Evolutionary conservation across 805 yeast species (phyloP).

Genomic region (Metschnikowia lochheadii): DNA sequence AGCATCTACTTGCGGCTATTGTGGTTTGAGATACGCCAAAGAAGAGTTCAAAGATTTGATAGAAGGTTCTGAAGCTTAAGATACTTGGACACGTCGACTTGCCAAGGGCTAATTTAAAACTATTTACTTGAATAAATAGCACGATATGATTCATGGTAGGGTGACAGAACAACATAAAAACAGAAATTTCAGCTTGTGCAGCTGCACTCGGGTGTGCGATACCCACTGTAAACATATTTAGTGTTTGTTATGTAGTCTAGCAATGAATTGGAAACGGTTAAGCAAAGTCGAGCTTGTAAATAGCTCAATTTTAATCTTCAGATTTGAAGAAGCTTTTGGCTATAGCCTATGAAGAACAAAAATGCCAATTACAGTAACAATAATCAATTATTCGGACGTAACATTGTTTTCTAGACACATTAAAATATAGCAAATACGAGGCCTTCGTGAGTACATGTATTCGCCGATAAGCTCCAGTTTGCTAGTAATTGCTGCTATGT

Average conservation of each 20-base stretch:
- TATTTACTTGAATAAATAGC: background rate
- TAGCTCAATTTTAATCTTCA: too few relatives aligned
- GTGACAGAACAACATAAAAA: too few relatives aligned
- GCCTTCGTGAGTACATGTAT: too few relatives aligned
- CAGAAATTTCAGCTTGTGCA: too few relatives aligned
- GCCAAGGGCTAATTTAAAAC: background rate
- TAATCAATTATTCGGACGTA: background rate
- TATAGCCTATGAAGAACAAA: background rate
- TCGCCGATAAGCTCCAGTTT: background rate
- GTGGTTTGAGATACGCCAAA: slow-evolving; percentile 66
- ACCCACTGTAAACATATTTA: too few relatives aligned
- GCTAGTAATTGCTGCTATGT: background rate
- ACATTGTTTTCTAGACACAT: background rate
- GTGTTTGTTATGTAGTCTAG: too few relatives aligned
- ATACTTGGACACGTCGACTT: background rate
- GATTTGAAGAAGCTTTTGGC: too few relatives aligned
- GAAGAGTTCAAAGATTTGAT: slow-evolving; percentile 43
- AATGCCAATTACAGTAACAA: background rate
- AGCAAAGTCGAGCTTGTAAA: too few relatives aligned
- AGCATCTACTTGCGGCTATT: slow-evolving; percentile 73
- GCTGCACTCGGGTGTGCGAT: too few relatives aligned
- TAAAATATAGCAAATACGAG: background rate
- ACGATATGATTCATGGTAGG: background rate
- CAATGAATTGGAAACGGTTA: too few relatives aligned
- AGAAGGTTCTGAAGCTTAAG: slow-evolving; percentile 21